Evolutionary conservation across 305 asterid genomes (phyloP).

Genomic region (Fraxinus nigra): DNA sequence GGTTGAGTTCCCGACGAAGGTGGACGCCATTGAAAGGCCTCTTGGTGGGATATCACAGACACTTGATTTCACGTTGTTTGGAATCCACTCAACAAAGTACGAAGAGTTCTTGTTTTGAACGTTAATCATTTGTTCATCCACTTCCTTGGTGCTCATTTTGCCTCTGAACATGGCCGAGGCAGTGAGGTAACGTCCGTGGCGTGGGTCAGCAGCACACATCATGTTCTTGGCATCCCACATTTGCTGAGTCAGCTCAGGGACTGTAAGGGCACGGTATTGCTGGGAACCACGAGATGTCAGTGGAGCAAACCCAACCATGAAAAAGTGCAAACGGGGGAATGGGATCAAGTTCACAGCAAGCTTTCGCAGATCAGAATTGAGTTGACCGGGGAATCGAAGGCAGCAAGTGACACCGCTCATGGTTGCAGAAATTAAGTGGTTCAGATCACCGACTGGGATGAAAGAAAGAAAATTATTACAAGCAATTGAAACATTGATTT

Average conservation of each 20-base stretch:
- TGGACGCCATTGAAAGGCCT: constrained; percentile 31
- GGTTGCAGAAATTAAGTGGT: constrained; percentile 29
- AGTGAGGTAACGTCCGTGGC: constrained; percentile 30
- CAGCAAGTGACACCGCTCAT: constrained; percentile 33
- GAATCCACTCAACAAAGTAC: constrained; percentile 29
- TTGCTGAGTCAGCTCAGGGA: constrained; percentile 27
- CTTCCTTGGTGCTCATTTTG: constrained; percentile 29
- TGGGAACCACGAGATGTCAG: constrained; percentile 28
- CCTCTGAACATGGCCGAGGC: constrained; percentile 32
- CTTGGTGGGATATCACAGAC: constrained; percentile 29
- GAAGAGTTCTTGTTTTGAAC: constrained; percentile 31
- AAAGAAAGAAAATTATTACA: neutral
- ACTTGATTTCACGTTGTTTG: constrained; percentile 29
- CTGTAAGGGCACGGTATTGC: constrained; percentile 24
- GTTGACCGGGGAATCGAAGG: constrained; percentile 31
- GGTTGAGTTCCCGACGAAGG: constrained; percentile 27
- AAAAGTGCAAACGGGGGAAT: constrained; percentile 24
- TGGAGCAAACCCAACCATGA: constrained; percentile 29
- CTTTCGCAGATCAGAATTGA: constrained; percentile 28
- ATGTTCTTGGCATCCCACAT: constrained; percentile 31
- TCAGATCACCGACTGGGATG: constrained; percentile 26
- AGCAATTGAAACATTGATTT: neutral
- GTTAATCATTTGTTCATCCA: constrained; percentile 28
- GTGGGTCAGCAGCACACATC: constrained; percentile 29
- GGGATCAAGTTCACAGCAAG: constrained; percentile 28